Evolutionary conservation across 306 rosid genomes (phyloP), one percentile per base, ranked within the genome.

Genomic region (Quercus aquifolioides): DNA sequence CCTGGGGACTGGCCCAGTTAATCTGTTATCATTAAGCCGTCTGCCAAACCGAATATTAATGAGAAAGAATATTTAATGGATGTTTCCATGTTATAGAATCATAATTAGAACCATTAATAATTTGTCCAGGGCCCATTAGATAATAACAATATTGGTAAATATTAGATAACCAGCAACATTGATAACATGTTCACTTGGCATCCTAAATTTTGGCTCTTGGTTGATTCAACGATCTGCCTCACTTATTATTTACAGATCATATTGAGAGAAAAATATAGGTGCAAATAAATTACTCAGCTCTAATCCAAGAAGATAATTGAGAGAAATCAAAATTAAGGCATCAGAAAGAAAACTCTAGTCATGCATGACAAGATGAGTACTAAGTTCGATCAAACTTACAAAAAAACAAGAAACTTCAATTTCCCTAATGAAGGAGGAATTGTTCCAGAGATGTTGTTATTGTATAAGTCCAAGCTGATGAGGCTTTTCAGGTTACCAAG

Each of bases 391-490:
- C 30, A 55, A 55, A 89, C 99, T 92, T 88, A 94, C 99, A 94
- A 82, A 87, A 94, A 94, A 83, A 92, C 94, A 10, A 94, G 99
- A 82, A 89, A 90, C 84, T 92, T 94, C 92, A 92, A 76, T 57
- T 92, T 88, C 80, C 94, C 99, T 83, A 94, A 77, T 15, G 94
- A 87, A 43, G 87, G 63, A 46, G 98, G 98, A 75, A 94, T 87
- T 69, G 84, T 81, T 77, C 99, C 97, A 1, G 97, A 86, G 51
- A 94, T 86, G 84, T 94, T 94, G 91, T 94, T 94, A 86, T 87
- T 90, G 71, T 94, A 94, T 84, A 94, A 79, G 85, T 92, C 97
- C 92, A 94, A 87, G 88, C 99, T 94, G 84, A 94, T 83, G 79
- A 94, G 95, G 85, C 88, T 90, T 87, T 88, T 90, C 83, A 94